Conservation (phyloP, 495 filamentous ascomycete genomes). For the Neurospora cerealis region DNA sequence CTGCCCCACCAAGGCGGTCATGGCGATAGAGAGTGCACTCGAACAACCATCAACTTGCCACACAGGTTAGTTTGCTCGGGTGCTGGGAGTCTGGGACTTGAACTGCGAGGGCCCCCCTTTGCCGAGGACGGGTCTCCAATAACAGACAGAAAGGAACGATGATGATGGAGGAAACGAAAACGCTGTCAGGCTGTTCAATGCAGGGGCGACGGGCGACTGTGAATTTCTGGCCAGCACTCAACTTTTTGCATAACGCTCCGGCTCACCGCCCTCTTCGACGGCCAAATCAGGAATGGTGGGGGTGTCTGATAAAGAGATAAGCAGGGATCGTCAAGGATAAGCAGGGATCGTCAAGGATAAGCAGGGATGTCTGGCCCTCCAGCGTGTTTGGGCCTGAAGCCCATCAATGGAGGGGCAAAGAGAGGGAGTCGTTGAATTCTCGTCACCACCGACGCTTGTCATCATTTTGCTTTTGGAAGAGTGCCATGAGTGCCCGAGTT, state of each 20-base stretch:
- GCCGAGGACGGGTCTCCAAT: not conserved
- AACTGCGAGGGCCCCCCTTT: not conserved
- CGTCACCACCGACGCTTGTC: not conserved
- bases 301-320: conserved; percentile 20
- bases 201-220: not conserved
- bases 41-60: not conserved
- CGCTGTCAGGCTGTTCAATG: not conserved
- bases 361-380: conserved; percentile 8
- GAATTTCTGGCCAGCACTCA: not conserved
- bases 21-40: not conserved
- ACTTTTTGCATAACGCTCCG: conserved; percentile 11
- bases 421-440: not conserved
- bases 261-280: conserved; percentile 17
- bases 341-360: conserved; percentile 13
- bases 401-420: conserved; percentile 18
- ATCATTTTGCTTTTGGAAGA: not conserved
- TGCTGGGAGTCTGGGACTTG: not conserved
- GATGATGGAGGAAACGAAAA: not conserved
- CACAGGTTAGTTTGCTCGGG: not conserved
- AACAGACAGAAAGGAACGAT: not conserved
- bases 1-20: not conserved
- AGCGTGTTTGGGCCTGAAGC: conserved; percentile 2
- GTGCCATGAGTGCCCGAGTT: not conserved
- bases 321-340: conserved; percentile 15
- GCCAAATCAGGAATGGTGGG: conserved; percentile 10